phyloP scores from a whole-genome alignment of 306 rosid genomes.

The Crataegus laevigata region DNA sequence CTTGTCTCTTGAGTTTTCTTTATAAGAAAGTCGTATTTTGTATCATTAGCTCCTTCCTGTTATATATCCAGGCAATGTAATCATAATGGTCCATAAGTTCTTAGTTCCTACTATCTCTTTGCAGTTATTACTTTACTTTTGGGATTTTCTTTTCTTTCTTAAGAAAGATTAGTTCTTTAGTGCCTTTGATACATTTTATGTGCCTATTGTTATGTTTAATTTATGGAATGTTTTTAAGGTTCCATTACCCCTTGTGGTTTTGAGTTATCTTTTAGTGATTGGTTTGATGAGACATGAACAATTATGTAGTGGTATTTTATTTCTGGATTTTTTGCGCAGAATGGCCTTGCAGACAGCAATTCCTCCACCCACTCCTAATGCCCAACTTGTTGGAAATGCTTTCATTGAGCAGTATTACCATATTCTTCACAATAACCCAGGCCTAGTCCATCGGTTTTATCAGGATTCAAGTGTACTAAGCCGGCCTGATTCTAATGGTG shows the following conservation, averaged over 20 bases:
- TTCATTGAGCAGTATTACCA: slow-evolving; percentile 80
- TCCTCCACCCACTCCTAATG: slow-evolving; percentile 38
- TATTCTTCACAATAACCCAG: slow-evolving; percentile 76
- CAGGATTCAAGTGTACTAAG: slow-evolving; percentile 65
- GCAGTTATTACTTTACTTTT: background rate
- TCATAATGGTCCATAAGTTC: background rate
- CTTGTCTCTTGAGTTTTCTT: background rate
- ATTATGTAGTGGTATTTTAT: background rate
- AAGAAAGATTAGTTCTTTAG: background rate
- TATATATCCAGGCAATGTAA: background rate
- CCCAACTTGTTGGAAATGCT: slow-evolving; percentile 66
- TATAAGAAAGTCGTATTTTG: background rate
- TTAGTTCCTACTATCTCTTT: background rate
- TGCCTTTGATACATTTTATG: background rate
- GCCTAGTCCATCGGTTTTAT: slow-evolving; percentile 56
- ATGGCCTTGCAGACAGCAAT: slow-evolving; percentile 57
- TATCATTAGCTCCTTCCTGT: background rate
- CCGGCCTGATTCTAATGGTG: slow-evolving; percentile 60
- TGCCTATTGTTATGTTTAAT: background rate
- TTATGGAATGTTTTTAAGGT: background rate
- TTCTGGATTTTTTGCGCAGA: slow-evolving; percentile 17
- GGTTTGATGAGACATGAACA: slow-evolving; percentile 7
- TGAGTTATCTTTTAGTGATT: background rate
- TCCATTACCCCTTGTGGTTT: background rate
- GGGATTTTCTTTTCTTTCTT: background rate